Evolutionary conservation across 1,284 basidiomycete genomes (phyloP).

Genomic region (Pholiota adiposa): DNA sequence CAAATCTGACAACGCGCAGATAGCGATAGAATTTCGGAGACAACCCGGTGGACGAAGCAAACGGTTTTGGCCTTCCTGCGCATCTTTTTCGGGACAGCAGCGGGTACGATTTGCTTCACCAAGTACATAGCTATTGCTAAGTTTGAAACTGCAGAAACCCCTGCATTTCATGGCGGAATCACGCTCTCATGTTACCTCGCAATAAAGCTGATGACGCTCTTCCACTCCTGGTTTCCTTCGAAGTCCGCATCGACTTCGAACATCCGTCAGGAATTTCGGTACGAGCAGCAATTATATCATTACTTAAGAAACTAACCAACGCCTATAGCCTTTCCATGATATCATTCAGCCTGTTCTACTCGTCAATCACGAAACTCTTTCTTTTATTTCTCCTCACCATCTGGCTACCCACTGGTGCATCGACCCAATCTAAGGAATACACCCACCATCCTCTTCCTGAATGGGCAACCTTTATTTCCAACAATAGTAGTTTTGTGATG

Average conservation of each 20-base stretch:
- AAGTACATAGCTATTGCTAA: constrained; percentile 3
- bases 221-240: constrained; percentile 31
- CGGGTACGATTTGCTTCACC: constrained; percentile 43
- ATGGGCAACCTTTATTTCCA: constrained; percentile 21
- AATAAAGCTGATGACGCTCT: constrained; percentile 44
- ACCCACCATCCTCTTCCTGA: constrained; percentile 14
- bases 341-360: constrained; percentile 83
- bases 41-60: constrained; percentile 51
- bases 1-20: constrained; percentile 31
- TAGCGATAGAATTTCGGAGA: constrained; percentile 35
- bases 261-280: constrained; percentile 63
- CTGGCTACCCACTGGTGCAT: constrained; percentile 75
- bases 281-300: constrained; percentile 12
- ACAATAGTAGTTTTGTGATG: constrained; percentile 36
- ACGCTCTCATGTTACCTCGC: constrained; percentile 58
- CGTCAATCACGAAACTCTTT: constrained; percentile 86
- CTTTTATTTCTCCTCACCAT: constrained; percentile 83
- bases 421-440: constrained; percentile 19
- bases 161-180: constrained; percentile 73
- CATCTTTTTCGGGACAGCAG: constrained; percentile 64
- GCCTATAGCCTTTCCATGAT: constrained; percentile 69
- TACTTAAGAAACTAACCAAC: not conserved
- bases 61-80: constrained; percentile 55
- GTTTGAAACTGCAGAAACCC: constrained; percentile 53
- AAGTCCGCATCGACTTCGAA: constrained; percentile 43